A percentile compares a stretch with the other conserved stretches of the same genome.
Conservation (phyloP, 1,284 basidiomycete species). For the Leccinum fuscescens region DNA sequence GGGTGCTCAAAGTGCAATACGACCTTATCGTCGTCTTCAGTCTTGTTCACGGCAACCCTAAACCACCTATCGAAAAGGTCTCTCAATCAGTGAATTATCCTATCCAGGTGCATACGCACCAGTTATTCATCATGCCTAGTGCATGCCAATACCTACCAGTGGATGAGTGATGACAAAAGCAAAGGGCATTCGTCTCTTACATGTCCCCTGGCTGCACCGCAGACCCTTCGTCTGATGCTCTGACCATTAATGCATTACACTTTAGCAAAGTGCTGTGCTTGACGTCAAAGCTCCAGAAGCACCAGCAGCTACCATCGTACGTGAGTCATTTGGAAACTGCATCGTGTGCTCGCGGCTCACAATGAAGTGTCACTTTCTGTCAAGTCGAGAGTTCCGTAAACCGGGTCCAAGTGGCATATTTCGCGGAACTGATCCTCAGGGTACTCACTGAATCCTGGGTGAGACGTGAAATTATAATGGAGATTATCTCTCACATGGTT, state of each 20-base stretch:
- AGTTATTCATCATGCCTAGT: conserved; percentile 62
- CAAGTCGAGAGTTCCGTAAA: conserved; percentile 41
- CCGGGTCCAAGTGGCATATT: conserved; percentile 18
- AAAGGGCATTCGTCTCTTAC: conserved; percentile 17
- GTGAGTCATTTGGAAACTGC: background rate
- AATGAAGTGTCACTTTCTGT: conserved; percentile 55
- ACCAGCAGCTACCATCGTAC: conserved; percentile 50
- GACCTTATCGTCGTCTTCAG: conserved; percentile 28
- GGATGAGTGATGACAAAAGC: conserved; percentile 2
- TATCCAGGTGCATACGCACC: conserved; percentile 24
- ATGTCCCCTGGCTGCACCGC: conserved; percentile 52
- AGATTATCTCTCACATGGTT: conserved; percentile 35
- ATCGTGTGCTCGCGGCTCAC: conserved; percentile 21
- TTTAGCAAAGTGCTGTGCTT: conserved; percentile 37
- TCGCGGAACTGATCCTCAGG: conserved; percentile 49
- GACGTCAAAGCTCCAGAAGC: conserved; percentile 57
- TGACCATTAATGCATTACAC: conserved; percentile 45
- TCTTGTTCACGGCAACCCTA: conserved; percentile 50
- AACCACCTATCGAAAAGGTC: conserved; percentile 47
- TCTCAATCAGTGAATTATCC: background rate
- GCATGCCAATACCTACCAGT: conserved; percentile 45
- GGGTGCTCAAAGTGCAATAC: conserved; percentile 60
- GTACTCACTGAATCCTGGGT: conserved; percentile 35
- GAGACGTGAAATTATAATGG: background rate
- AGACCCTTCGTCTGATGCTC: conserved; percentile 58